A percentile compares a stretch with the other conserved stretches of the same genome.
Evolutionary conservation across 208 protist species (phyloP).

Genomic region (Leishmania amazonensis): DNA sequence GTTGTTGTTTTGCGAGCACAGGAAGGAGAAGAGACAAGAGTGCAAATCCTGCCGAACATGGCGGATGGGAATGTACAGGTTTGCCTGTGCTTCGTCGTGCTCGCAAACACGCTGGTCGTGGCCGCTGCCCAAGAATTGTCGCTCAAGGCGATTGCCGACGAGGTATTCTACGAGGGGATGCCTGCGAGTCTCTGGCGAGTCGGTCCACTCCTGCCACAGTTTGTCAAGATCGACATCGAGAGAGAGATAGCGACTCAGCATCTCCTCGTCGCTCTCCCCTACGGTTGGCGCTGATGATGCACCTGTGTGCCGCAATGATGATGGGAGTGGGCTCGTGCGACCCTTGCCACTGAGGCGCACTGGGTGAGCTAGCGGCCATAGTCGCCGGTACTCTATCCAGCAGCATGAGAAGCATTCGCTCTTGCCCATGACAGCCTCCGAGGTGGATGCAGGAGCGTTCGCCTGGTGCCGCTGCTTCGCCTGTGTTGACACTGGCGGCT

Average conservation of each 20-base stretch:
- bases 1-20: constrained; percentile 89
- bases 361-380: constrained; percentile 1
- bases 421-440: not conserved
- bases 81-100: constrained; percentile 4
- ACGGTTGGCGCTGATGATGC: not conserved
- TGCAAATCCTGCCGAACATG: constrained; percentile 74
- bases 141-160: constrained; percentile 3
- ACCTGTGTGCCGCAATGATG: too few species aligned
- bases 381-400: constrained; percentile 23
- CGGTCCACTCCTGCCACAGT: constrained; percentile 64
- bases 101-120: not conserved
- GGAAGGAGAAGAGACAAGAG: constrained; percentile 72
- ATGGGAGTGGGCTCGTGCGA: not conserved
- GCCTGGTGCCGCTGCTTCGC: not conserved
- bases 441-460: constrained; percentile 4
- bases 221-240: constrained; percentile 64
- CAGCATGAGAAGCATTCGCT: not conserved
- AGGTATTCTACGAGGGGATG: constrained; percentile 65
- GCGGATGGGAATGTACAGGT: constrained; percentile 36
- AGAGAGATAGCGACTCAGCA: constrained; percentile 60
- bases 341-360: not conserved
- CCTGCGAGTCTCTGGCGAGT: constrained; percentile 38
- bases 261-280: constrained; percentile 30
- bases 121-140: too few species aligned
- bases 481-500: not conserved